These are phyloP conservation scores for Aureobasidium sp. DNA, from an alignment of 2,329 filamentous ascomycete species.

Conservation along the genomic window DNA sequence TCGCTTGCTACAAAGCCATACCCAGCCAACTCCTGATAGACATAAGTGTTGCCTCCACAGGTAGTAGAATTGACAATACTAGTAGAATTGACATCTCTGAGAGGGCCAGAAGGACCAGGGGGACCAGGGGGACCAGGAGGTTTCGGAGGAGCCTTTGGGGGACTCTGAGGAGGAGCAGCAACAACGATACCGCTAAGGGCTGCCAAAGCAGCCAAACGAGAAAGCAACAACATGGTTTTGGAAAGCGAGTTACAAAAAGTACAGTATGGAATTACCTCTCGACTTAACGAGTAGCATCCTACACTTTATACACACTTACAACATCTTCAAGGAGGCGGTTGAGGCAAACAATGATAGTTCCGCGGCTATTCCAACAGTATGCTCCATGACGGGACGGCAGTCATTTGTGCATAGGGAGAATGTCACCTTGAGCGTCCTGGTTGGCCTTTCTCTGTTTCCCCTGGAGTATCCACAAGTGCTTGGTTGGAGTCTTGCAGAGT, in stretches of 20 bases:
- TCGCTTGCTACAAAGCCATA: constrained; percentile 68
- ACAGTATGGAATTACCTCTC: background rate
- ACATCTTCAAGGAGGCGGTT: background rate
- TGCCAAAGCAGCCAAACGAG: constrained; percentile 12
- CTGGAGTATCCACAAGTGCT: background rate
- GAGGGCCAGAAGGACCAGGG: background rate
- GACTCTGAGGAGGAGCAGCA: background rate
- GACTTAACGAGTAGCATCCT: background rate
- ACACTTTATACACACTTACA: background rate
- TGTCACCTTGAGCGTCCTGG: background rate
- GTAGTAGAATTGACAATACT: constrained; percentile 48
- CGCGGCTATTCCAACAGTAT: background rate
- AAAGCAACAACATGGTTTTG: constrained; percentile 7
- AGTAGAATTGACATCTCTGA: too few species aligned
- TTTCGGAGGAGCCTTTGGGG: background rate
- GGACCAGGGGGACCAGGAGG: background rate
- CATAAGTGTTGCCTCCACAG: constrained; percentile 68
- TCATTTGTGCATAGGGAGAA: constrained; percentile 3
- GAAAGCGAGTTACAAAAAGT: background rate
- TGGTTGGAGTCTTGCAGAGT: background rate
- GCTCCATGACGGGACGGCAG: background rate
- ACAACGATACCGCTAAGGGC: background rate
- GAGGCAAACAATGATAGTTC: background rate
- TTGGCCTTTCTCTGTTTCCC: background rate
- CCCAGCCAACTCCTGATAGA: constrained; percentile 73